These are phyloP conservation scores for Alternaria brassicicola DNA, from an alignment of 2,329 filamentous ascomycete species.

Conservation along the genomic window DNA sequence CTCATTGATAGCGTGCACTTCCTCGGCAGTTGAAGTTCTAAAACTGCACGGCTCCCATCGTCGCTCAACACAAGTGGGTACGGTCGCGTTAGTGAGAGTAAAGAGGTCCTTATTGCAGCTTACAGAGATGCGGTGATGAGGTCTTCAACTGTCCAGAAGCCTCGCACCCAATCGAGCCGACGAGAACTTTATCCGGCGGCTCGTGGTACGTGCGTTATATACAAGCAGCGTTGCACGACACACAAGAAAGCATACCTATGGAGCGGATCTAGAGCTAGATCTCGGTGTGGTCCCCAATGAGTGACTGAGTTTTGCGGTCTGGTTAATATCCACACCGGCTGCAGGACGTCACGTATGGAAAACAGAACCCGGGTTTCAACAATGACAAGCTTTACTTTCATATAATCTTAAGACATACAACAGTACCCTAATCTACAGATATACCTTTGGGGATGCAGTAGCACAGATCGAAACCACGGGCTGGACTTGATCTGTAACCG, in stretches of 20 bases:
- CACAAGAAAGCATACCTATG: background rate
- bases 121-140: background rate
- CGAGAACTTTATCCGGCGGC: slow-evolving; percentile 10
- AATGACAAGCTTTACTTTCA: slow-evolving; percentile 14
- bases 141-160: background rate
- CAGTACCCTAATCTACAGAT: background rate
- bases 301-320: background rate
- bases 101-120: background rate
- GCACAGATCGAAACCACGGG: background rate
- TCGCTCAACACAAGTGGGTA: background rate
- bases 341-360: background rate
- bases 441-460: background rate
- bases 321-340: slow-evolving; percentile 13
- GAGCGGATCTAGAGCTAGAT: background rate
- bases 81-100: background rate
- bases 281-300: slow-evolving; percentile 2
- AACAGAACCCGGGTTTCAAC: slow-evolving; percentile 5
- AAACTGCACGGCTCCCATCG: background rate
- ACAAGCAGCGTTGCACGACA: background rate
- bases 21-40: background rate
- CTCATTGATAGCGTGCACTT: background rate
- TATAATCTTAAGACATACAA: slow-evolving; percentile 17
- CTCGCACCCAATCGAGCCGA: background rate
- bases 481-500: background rate
- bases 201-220: slow-evolving; percentile 7